A percentile compares a stretch with the other conserved stretches of the same genome.
These are phyloP conservation scores for Dendrocalamus latiflorus DNA, from an alignment of 202 grass and related monocot species.

Conservation along the genomic window DNA sequence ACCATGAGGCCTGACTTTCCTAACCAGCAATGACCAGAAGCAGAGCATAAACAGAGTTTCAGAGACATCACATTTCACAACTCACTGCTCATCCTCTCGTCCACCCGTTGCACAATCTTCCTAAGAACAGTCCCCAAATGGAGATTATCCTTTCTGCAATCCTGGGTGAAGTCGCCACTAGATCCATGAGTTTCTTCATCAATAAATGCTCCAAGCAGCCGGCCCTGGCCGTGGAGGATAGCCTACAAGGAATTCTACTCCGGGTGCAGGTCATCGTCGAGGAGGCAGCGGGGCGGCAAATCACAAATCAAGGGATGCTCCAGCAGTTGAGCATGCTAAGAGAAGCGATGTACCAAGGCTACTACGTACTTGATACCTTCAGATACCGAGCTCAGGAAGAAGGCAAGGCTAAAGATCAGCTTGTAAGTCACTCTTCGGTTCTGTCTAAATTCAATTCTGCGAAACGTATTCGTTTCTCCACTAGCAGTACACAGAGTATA, in stretches of 20 bases:
- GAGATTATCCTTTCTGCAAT: not conserved
- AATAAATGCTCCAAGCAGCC: not conserved
- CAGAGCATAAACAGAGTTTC: not conserved
- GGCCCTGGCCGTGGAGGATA: not conserved
- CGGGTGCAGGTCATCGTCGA: not conserved
- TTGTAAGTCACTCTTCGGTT: not conserved
- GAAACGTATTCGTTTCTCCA: not conserved
- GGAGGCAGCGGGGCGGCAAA: not conserved
- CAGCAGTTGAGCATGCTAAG: not conserved
- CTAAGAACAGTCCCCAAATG: not conserved
- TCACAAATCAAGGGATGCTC: slow-evolving; percentile 14
- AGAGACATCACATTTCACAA: not conserved
- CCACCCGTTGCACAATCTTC: no score
- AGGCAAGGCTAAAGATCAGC: not conserved
- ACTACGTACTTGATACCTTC: not conserved
- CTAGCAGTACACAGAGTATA: not conserved
- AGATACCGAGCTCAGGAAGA: not conserved
- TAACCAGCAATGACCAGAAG: not conserved
- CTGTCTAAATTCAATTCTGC: not conserved
- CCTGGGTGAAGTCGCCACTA: not conserved
- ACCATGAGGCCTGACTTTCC: not conserved
- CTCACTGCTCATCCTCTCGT: not conserved
- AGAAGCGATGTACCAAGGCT: not conserved
- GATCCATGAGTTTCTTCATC: not conserved
- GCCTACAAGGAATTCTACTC: not conserved